Percentiles rank a stretch among this genome's conserved stretches.
Evolutionary conservation across 2,329 filamentous ascomycete genomes (phyloP).

Genomic region (Pyrenochaeta sp.): DNA sequence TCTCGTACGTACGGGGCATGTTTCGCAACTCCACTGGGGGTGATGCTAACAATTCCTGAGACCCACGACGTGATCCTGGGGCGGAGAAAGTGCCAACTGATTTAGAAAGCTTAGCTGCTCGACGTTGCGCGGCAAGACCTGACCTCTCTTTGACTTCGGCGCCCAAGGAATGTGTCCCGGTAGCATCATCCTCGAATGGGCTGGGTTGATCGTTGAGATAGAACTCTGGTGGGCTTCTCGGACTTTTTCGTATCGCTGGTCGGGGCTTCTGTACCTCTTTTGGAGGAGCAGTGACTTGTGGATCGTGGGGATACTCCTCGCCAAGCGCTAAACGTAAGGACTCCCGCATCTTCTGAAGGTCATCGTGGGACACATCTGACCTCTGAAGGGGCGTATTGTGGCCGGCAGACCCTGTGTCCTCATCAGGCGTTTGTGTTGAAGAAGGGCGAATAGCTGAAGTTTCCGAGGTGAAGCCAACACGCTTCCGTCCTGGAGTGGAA

Average conservation of each 20-base stretch:
- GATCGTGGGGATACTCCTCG: constrained; percentile 33
- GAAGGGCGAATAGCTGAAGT: constrained; percentile 19
- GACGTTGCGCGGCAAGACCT: constrained; percentile 44
- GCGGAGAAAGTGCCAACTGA: constrained; percentile 48
- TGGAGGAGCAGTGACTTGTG: constrained; percentile 17
- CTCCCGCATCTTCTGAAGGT: constrained; percentile 42
- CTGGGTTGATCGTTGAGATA: constrained; percentile 44
- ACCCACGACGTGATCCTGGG: constrained; percentile 46
- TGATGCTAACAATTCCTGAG: constrained; percentile 37
- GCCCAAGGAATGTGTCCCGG: constrained; percentile 13
- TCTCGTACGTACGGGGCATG: constrained; percentile 25
- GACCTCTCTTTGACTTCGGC: constrained; percentile 42
- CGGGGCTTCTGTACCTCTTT: constrained; percentile 45
- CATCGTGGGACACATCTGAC: constrained; percentile 46
- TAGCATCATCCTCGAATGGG: constrained; percentile 40
- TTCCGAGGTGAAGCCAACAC: constrained; percentile 45
- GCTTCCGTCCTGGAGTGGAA: constrained; percentile 40
- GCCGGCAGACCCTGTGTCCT: constrained; percentile 37
- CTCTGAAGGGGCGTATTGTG: constrained; percentile 40
- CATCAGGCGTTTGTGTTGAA: constrained; percentile 30
- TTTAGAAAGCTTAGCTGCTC: constrained; percentile 46
- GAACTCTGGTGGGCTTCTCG: constrained; percentile 45
- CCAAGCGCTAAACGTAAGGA: constrained; percentile 47
- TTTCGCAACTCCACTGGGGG: constrained; percentile 29
- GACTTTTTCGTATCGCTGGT: constrained; percentile 48